These are phyloP conservation scores for Pneumocystis jirovecii DNA, from an alignment of 1,139 yeast species.

Conservation along the genomic window DNA sequence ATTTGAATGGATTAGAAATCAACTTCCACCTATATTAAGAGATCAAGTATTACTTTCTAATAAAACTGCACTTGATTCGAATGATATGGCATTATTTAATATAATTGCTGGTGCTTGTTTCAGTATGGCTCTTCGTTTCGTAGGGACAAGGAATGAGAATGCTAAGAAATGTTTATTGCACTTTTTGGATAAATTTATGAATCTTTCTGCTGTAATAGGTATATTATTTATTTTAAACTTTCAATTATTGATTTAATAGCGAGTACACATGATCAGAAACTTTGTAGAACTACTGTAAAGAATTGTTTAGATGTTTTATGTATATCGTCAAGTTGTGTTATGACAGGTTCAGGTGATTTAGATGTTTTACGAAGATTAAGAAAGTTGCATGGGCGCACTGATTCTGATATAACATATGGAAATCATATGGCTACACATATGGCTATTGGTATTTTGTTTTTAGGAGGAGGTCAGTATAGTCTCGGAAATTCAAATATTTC, in stretches of 20 bases:
- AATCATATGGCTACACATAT: slow-evolving; percentile 65
- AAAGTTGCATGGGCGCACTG: slow-evolving; percentile 46
- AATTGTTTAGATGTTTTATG: slow-evolving; percentile 47
- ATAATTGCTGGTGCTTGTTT: slow-evolving; percentile 62
- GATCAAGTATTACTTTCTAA: slow-evolving; percentile 16
- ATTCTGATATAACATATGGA: slow-evolving; percentile 38
- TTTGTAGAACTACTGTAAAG: slow-evolving; percentile 43
- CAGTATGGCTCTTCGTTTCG: slow-evolving; percentile 61
- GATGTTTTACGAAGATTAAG: slow-evolving; percentile 61
- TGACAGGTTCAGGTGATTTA: slow-evolving; percentile 89
- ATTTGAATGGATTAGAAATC: slow-evolving; percentile 41
- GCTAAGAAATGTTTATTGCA: slow-evolving; percentile 48
- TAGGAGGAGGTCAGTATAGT: slow-evolving; percentile 90
- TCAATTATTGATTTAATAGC: slow-evolving; percentile 9
- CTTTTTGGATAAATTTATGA: slow-evolving; percentile 47
- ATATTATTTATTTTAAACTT: slow-evolving; percentile 20
- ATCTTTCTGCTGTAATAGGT: slow-evolving; percentile 33
- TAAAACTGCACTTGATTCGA: slow-evolving; percentile 36
- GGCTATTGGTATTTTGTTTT: slow-evolving; percentile 72
- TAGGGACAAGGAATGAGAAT: slow-evolving; percentile 46
- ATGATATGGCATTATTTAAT: slow-evolving; percentile 48
- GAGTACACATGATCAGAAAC: slow-evolving; percentile 42
- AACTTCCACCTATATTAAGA: slow-evolving; percentile 16
- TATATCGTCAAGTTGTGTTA: slow-evolving; percentile 52
- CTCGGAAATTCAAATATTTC: slow-evolving; percentile 50